Conservation (phyloP, 2,329 filamentous ascomycete genomes). For the Myriosclerotinia curreyana region DNA sequence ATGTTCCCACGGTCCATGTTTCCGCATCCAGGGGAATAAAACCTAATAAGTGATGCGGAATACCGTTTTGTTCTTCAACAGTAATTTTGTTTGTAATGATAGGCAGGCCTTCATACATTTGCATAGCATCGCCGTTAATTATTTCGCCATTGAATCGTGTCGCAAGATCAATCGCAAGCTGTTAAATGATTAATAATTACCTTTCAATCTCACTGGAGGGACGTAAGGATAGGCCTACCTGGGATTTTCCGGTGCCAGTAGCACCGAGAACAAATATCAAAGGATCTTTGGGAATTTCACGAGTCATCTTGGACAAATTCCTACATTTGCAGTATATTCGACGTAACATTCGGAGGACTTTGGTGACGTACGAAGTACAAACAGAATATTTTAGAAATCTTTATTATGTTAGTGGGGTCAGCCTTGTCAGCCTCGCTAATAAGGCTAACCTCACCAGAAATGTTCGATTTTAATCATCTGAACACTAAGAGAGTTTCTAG, state of each 20-base stretch:
- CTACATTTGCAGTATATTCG: slow-evolving; percentile 18
- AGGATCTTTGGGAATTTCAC: slow-evolving; percentile 50
- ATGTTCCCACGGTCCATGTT: slow-evolving; percentile 79
- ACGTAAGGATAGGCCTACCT: slow-evolving; percentile 50
- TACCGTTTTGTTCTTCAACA: slow-evolving; percentile 66
- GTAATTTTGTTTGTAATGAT: slow-evolving; percentile 96
- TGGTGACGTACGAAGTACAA: not conserved
- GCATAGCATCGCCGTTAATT: slow-evolving; percentile 97
- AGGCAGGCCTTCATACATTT: slow-evolving; percentile 87
- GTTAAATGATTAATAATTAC: slow-evolving; percentile 26
- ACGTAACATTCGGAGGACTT: slow-evolving; percentile 27
- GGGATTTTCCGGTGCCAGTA: slow-evolving; percentile 90
- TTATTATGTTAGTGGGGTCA: not conserved
- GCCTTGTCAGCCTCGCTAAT: not conserved
- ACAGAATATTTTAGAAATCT: not conserved
- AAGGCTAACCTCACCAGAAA: not conserved
- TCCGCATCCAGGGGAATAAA: slow-evolving; percentile 71
- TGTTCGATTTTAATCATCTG: not conserved
- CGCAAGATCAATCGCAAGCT: slow-evolving; percentile 76
- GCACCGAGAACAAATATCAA: slow-evolving; percentile 82
- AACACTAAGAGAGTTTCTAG: not conserved
- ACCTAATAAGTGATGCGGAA: slow-evolving; percentile 86
- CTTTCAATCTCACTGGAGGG: not conserved
- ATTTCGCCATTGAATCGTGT: slow-evolving; percentile 83
- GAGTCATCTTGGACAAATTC: slow-evolving; percentile 29